These are phyloP conservation scores for Saccharomycopsis fermentans DNA, from an alignment of 805 yeast genomes.

Conservation along the genomic window DNA sequence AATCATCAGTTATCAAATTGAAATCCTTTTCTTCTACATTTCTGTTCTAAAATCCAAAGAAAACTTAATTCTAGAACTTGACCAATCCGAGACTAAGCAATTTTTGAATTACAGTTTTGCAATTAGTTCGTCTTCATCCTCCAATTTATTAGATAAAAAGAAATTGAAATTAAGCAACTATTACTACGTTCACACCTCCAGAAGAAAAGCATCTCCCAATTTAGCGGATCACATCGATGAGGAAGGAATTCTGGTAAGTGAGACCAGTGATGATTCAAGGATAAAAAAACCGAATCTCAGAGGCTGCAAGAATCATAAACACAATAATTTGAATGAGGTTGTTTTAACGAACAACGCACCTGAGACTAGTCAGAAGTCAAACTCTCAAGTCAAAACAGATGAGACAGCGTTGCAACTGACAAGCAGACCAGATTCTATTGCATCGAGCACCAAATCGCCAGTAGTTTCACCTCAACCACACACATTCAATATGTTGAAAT, in stretches of 20 bases:
- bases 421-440: neutral
- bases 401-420: neutral
- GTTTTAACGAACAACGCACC: neutral
- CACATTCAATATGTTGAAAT: neutral
- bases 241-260: neutral
- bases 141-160: neutral
- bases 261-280: neutral
- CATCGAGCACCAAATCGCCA: neutral
- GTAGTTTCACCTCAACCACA: conserved; percentile 1
- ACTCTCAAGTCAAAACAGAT: neutral
- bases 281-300: neutral
- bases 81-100: conserved; percentile 81
- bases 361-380: neutral
- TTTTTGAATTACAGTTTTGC: conserved; percentile 35
- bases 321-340: neutral
- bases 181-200: neutral
- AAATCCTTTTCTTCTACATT: conserved; percentile 62
- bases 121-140: neutral
- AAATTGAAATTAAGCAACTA: neutral
- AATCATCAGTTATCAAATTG: conserved; percentile 62
- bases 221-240: neutral
- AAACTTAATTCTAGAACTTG: conserved; percentile 71
- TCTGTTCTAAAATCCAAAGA: conserved; percentile 77
- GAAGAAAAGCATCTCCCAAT: conserved; percentile 1
- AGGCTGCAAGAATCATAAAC: neutral